These are phyloP conservation scores for Collybia sp. DNA, from an alignment of 768 basidiomycete genomes.

Conservation along the genomic window DNA sequence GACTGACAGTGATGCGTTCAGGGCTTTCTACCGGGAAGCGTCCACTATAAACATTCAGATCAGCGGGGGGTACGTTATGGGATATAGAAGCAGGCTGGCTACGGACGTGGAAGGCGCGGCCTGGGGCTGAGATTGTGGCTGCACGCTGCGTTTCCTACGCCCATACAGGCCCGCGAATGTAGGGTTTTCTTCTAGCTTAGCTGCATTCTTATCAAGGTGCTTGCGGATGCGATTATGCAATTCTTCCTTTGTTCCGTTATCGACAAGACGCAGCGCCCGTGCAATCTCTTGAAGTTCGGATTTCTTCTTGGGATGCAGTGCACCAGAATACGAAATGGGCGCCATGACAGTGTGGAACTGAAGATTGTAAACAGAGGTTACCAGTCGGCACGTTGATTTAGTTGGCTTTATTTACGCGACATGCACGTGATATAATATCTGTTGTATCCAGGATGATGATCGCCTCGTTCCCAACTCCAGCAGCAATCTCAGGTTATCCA, in stretches of 20 bases:
- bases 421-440: too few species aligned
- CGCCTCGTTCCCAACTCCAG: background rate
- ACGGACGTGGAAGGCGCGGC: too few species aligned
- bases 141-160: constrained; percentile 38
- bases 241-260: constrained; percentile 60
- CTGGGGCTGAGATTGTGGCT: constrained; percentile 23
- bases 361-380: too few species aligned
- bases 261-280: constrained; percentile 42
- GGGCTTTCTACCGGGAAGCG: constrained; percentile 2
- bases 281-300: constrained; percentile 63
- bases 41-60: background rate
- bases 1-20: constrained; percentile 6
- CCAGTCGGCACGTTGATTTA: too few species aligned
- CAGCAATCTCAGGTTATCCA: too few species aligned
- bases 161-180: constrained; percentile 52
- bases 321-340: constrained; percentile 40
- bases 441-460: too few species aligned
- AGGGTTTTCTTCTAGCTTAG: constrained; percentile 51
- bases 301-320: constrained; percentile 65
- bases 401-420: too few species aligned
- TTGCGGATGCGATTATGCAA: constrained; percentile 56
- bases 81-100: background rate
- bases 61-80: background rate
- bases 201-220: constrained; percentile 53
- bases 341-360: constrained; percentile 26